Conservation (phyloP, 345 rosid genomes). For the Alliaria petiolata region DNA sequence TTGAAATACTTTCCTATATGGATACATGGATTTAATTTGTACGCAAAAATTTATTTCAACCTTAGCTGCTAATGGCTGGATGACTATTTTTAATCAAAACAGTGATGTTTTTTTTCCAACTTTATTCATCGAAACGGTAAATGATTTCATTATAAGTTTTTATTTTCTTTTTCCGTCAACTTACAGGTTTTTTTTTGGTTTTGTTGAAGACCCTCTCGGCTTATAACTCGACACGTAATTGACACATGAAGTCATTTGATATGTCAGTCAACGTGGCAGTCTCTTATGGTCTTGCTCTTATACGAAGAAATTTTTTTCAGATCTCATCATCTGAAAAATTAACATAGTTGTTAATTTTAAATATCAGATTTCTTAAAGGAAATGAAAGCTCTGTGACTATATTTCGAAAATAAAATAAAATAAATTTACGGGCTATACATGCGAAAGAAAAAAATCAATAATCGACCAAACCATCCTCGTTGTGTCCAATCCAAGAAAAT, state of each 20-base stretch:
- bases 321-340: background rate
- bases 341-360: no score
- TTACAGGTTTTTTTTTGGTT: no score
- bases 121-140: no score
- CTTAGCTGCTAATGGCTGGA: no score
- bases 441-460: background rate
- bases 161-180: no score
- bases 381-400: no score
- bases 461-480: conserved; percentile 22
- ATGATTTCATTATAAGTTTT: no score
- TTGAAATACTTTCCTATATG: background rate
- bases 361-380: no score
- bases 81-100: no score
- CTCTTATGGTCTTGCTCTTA: background rate
- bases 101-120: no score
- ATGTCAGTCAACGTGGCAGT: conserved; percentile 7
- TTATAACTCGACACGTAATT: background rate
- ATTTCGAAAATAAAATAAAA: no score
- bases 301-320: background rate
- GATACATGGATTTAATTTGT: background rate
- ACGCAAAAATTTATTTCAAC: background rate
- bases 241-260: background rate
- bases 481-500: conserved; percentile 30
- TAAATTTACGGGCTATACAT: no score
- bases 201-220: background rate